Percentiles rank a stretch among this genome's conserved stretches.
Evolutionary conservation across 1,284 basidiomycete genomes (phyloP).

Genomic region (Puccinia triticina): DNA sequence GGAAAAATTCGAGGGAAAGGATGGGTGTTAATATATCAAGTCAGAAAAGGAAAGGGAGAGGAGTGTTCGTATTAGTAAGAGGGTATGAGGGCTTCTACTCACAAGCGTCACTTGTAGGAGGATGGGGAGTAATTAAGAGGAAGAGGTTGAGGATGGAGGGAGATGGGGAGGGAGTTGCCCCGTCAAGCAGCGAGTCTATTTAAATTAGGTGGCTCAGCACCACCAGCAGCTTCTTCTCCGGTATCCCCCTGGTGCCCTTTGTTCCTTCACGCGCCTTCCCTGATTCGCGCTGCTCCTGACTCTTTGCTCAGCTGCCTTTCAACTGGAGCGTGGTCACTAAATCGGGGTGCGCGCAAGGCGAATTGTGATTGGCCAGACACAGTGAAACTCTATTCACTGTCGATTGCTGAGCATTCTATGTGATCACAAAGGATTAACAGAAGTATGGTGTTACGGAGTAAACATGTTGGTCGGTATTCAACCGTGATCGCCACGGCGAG

Average conservation of each 20-base stretch:
- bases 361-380: neutral
- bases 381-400: neutral
- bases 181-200: neutral
- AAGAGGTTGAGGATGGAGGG: neutral
- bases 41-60: neutral
- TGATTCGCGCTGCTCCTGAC: neutral
- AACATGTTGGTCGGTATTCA: too few relatives aligned
- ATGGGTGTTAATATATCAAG: neutral
- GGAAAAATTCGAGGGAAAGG: neutral
- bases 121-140: neutral
- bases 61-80: neutral
- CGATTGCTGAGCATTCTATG: neutral
- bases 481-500: too few relatives aligned
- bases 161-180: neutral
- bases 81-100: neutral
- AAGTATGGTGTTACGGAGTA: too few relatives aligned
- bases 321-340: neutral
- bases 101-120: neutral
- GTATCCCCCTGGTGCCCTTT: neutral
- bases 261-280: neutral
- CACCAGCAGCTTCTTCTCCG: neutral
- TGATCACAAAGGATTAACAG: neutral
- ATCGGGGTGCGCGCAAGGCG: neutral
- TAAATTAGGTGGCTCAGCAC: neutral
- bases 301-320: neutral